Conservation (phyloP, 139 green algal species). For the Pleodorina starrii region DNA sequence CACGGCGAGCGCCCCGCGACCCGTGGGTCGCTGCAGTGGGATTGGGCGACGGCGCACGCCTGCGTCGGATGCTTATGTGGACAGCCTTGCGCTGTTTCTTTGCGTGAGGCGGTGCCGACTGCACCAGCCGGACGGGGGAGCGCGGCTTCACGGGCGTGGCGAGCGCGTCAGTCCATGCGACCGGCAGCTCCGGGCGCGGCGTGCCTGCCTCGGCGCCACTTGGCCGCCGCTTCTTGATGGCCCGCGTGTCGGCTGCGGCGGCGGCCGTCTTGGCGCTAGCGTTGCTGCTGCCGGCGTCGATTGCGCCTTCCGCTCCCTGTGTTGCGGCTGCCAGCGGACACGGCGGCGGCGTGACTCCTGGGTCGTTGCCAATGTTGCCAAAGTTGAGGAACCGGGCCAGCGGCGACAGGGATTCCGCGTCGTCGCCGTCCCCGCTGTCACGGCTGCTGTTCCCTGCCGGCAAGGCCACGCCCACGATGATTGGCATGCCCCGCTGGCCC, state of each 20-base stretch:
- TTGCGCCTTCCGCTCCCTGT: background rate
- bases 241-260: no score
- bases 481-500: background rate
- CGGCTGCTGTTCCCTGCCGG: background rate
- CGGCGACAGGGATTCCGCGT: background rate
- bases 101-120: constrained; percentile 15
- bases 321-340: no score
- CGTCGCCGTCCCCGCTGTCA: background rate
- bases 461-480: constrained; percentile 6
- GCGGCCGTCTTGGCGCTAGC: no score
- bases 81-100: constrained; percentile 6
- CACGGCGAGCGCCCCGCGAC: no score
- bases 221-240: no score
- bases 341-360: background rate
- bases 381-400: constrained; percentile 36
- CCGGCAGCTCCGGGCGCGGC: no score
- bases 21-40: no score
- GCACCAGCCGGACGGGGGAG: constrained; percentile 25
- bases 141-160: no score
- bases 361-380: background rate
- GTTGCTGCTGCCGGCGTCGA: background rate
- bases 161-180: no score
- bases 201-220: no score
- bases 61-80: background rate
- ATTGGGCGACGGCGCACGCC: background rate